phyloP scores from a whole-genome alignment of 352 stramenopile genomes.

The Phytopythium helicoides region DNA sequence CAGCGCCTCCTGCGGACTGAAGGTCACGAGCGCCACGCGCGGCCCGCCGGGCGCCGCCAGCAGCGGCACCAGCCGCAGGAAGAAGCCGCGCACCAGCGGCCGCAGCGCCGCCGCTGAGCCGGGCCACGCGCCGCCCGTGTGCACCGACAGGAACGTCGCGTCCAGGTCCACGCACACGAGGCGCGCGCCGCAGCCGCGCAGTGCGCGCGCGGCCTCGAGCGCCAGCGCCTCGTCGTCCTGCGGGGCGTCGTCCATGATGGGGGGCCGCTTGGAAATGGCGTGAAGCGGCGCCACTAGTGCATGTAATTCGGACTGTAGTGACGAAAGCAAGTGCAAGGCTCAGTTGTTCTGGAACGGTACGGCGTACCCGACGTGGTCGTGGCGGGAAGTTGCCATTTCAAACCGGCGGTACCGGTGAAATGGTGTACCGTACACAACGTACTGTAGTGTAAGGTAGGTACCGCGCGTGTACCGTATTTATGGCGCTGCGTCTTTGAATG shows the following conservation, averaged over 20 bases:
- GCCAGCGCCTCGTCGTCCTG: constrained; percentile 13
- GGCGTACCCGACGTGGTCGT: no score
- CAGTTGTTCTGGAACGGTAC: no score
- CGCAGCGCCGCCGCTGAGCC: constrained; percentile 36
- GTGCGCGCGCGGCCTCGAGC: constrained; percentile 33
- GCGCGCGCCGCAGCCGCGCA: constrained; percentile 40
- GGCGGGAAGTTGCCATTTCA: no score
- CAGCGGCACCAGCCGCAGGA: constrained; percentile 54
- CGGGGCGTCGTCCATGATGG: not conserved
- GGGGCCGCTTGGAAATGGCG: not conserved
- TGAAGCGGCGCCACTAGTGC: not conserved
- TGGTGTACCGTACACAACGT: no score
- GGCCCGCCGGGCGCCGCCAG: constrained; percentile 29
- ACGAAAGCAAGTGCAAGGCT: no score
- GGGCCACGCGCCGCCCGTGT: constrained; percentile 67
- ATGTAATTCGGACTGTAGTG: no score
- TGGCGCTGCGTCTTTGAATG: no score
- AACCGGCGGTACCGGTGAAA: no score
- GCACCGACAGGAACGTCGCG: constrained; percentile 71
- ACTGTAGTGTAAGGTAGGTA: no score
- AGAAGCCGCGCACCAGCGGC: constrained; percentile 58
- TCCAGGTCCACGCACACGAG: constrained; percentile 88
- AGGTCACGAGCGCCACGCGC: constrained; percentile 77
- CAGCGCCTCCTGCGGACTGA: constrained; percentile 67
- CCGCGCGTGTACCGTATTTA: no score